These are phyloP conservation scores for Aleurites moluccanus DNA, from an alignment of 441 rosid species.

Conservation along the genomic window DNA sequence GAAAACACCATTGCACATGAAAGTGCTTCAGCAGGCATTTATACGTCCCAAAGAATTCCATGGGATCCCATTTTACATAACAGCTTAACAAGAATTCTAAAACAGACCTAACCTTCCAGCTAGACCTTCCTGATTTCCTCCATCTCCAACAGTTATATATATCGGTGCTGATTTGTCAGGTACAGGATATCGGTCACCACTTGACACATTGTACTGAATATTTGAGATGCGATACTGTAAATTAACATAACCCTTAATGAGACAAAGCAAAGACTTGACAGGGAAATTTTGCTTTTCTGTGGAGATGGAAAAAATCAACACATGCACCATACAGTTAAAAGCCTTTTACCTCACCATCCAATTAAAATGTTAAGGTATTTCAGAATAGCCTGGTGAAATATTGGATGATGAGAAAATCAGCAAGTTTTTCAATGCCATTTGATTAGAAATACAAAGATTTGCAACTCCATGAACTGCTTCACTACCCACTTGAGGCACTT, in stretches of 20 bases:
- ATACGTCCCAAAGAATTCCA: neutral
- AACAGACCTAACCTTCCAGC: slow-evolving; percentile 54
- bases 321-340: too few species aligned
- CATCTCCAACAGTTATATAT: slow-evolving; percentile 93
- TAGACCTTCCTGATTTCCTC: slow-evolving; percentile 98
- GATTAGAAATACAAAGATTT: neutral
- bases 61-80: neutral
- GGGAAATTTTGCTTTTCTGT: neutral
- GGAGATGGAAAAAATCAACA: neutral
- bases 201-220: slow-evolving; percentile 62
- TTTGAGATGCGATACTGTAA: slow-evolving; percentile 81
- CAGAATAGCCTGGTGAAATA: neutral
- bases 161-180: slow-evolving; percentile 83
- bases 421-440: neutral
- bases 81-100: neutral
- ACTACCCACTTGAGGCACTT: neutral
- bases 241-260: neutral
- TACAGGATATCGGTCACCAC: slow-evolving; percentile 60
- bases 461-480: neutral
- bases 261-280: too few species aligned
- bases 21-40: neutral
- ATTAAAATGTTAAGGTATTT: neutral
- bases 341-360: too few species aligned
- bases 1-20: slow-evolving; percentile 12
- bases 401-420: neutral